Base-by-base conservation (phyloP, 345 rosid species). In the Murraya koenigii region DNA sequence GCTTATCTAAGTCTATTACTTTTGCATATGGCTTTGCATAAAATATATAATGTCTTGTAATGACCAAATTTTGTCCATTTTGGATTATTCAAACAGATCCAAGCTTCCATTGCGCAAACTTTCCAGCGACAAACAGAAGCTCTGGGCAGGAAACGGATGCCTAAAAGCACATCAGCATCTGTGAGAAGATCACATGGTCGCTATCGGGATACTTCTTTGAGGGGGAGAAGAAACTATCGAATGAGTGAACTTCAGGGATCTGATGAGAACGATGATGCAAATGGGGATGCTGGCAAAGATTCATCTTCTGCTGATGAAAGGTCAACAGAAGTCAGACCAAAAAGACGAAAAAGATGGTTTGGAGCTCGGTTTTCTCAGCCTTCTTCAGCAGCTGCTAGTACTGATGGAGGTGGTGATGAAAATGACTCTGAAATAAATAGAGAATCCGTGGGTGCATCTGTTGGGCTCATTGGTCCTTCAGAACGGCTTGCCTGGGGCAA, bases 401-500 rank as follows among this genome's bases (percentile, higher is more conserved):
- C 81, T 36, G 86, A 86, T 72, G 82, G 86, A 69, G 78, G 80
- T 13, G 81, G 82, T 58, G 89, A 85, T 33, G 87, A 82, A 77
- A 86, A 82, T 66, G 88, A 85, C 36, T 35, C 76, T 56, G 89
- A 86, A 80, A 66, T 77, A 62, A 80, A 81, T 38, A 82, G 75
- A 72, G 89, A 86, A 62, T 71, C 88, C 61, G 56, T 78, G 75
- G 86, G 85, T 30, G 74, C 75, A 69, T 80, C 86, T 62, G 72
- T 78, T 69, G 77, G 78, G 71, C 81, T 85, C 72, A 76, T 83
- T 74, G 82, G 82, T 25, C 72, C 88, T 36, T 81, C 88, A 33
- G 89, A 85, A 72, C 79, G 82, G 84, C 85, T 85, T 54, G 77
- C 85, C 10, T 88, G 91, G 91, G 91, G 91, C 32, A 85, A 78